These are phyloP conservation scores for Trichocladium antarcticum DNA, from an alignment of 495 filamentous ascomycete species.

Conservation along the genomic window DNA sequence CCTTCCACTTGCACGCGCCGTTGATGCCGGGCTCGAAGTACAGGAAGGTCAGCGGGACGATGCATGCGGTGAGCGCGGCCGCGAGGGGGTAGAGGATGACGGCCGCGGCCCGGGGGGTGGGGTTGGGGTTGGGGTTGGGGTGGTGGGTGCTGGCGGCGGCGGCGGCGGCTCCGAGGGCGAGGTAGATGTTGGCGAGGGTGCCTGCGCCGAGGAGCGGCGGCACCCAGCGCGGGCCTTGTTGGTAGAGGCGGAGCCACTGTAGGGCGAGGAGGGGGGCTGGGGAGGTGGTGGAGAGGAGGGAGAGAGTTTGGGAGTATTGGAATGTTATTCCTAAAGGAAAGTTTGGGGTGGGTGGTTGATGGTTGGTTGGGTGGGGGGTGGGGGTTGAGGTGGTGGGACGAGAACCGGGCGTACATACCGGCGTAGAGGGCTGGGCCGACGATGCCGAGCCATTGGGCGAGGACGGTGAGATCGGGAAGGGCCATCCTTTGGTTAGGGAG, in stretches of 20 bases:
- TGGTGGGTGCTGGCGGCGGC: neutral
- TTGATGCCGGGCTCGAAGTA: slow-evolving; percentile 18
- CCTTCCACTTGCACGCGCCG: slow-evolving; percentile 22
- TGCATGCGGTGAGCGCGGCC: neutral
- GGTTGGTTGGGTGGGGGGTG: neutral
- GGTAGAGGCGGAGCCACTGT: slow-evolving; percentile 17
- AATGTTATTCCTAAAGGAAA: slow-evolving; percentile 3
- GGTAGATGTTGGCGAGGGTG: slow-evolving; percentile 10
- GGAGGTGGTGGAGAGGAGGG: neutral
- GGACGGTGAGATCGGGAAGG: neutral
- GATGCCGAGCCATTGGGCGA: slow-evolving; percentile 6
- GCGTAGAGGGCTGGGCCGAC: slow-evolving; percentile 7
- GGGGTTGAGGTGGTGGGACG: neutral
- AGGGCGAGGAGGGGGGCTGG: slow-evolving; percentile 9
- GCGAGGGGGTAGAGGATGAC: neutral
- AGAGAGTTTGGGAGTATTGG: slow-evolving; percentile 8
- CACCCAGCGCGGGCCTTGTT: slow-evolving; percentile 14
- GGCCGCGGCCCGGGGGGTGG: neutral
- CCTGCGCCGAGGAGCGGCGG: slow-evolving; percentile 4
- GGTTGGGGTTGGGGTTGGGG: slow-evolving; percentile 12
- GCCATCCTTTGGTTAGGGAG: neutral
- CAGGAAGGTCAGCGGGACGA: slow-evolving; percentile 13
- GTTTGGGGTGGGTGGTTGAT: neutral
- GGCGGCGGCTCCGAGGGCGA: neutral
- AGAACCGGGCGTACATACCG: neutral